These are phyloP conservation scores for Hysterangium stoloniferum DNA, from an alignment of 768 basidiomycete species.

Conservation along the genomic window DNA sequence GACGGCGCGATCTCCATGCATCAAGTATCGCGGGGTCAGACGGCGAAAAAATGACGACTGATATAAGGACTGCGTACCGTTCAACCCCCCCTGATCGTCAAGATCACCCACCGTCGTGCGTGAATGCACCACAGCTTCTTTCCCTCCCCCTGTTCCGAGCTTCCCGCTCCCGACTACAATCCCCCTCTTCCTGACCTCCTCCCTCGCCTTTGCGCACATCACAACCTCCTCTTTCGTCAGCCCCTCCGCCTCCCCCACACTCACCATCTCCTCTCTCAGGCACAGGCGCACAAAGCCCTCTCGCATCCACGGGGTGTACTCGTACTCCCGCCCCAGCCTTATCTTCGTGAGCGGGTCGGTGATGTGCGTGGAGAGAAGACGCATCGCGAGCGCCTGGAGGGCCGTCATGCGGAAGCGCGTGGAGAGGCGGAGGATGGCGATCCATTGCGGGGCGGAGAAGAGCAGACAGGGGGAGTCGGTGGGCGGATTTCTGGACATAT, in stretches of 20 bases:
- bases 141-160: neutral
- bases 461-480: neutral
- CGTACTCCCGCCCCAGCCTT: neutral
- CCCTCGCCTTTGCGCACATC: neutral
- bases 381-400: neutral
- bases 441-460: conserved; percentile 40
- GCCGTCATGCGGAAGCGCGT: conserved; percentile 34
- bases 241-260: conserved; percentile 41
- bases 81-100: neutral
- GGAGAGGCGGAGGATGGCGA: conserved; percentile 43
- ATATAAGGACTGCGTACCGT: neutral
- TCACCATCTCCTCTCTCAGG: conserved; percentile 41
- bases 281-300: conserved; percentile 30
- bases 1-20: neutral
- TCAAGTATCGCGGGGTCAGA: too few relatives aligned
- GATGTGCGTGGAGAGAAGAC: neutral
- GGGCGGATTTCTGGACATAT: neutral
- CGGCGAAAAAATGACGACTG: neutral
- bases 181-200: neutral
- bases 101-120: neutral
- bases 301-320: neutral
- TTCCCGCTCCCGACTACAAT: neutral
- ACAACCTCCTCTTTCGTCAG: conserved; percentile 22
- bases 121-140: neutral
- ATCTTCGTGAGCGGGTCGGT: neutral